Base-by-base conservation (phyloP, 371 early-diverging fungal species). In the Smittium culicis region DNA sequence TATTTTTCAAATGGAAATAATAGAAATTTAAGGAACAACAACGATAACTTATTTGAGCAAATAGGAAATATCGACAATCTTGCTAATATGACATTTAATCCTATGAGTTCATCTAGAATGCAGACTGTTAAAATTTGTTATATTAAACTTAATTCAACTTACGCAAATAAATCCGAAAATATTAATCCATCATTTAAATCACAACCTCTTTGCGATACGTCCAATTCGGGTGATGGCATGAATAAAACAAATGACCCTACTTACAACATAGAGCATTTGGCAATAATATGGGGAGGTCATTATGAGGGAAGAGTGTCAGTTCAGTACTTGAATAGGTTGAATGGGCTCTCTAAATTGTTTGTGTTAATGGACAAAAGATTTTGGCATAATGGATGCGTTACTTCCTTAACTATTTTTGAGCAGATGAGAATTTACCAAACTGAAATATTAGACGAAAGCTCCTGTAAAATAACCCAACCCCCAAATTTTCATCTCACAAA, bases 381-480 rank as follows among this genome's bases (percentile, higher is more conserved):
- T 28, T 66, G 67, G 67, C 67, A 66, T 34, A 66, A 29, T 24
- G 67, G 67, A 14, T n/a, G 24, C 17, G 67, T 66, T 33, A 61
- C 57, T 27, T 34, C 31, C 34, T 16, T 66, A 25, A 32, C 1
- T 30, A 20, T 63, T 63, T 3, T 54, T 5, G n/a, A 14, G n/a
- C 45, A 35, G n/a, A 63, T 35, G n/a, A 54, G 28, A 63, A 35
- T 14, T 24, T 14, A 3, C 35, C 14, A 28, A 16, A 3, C 14
- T 16, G 27, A 25, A 63, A 63, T 5, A 5, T 17, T 35, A 20
- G 27, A 17, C 5, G 5, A 11, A 45, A 11, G 5, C 45, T 45
- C 45, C 20, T 5, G 25, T 17, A 14, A 63, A 54, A 29, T 29
- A 35, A 16, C 28, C 5, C 11, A 16, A 28, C 3, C 27, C 28